A percentile compares a stretch with the other conserved stretches of the same genome.
Evolutionary conservation across 2,329 filamentous ascomycete genomes (phyloP).

Genomic region (Botrytis fabae): DNA sequence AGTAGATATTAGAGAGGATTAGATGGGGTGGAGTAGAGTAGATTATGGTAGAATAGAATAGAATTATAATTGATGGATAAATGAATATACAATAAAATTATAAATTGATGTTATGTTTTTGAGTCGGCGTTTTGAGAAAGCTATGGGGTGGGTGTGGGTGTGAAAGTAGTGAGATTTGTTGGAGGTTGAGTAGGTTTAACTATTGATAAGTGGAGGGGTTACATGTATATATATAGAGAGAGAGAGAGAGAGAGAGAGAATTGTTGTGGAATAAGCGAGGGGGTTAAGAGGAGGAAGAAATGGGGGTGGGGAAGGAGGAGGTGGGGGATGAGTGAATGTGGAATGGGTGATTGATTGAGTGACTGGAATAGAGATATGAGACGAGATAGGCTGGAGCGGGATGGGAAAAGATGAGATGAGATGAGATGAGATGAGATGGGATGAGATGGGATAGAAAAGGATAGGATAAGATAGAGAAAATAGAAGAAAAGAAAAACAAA

Average conservation of each 20-base stretch:
- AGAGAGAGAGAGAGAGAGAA: too few relatives aligned
- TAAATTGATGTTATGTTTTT: not conserved
- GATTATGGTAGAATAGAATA: not conserved
- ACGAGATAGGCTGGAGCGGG: not conserved
- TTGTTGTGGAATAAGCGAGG: not conserved
- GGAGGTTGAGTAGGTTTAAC: rapidly evolving
- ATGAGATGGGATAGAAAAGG: too few relatives aligned
- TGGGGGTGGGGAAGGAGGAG: not conserved
- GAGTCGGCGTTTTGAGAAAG: not conserved
- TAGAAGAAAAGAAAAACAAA: not conserved
- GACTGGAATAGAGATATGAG: too few relatives aligned
- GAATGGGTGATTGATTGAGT: too few relatives aligned
- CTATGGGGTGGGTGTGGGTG: not conserved
- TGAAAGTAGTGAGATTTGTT: not conserved
- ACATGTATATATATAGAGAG: too few relatives aligned
- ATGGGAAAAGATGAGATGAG: not conserved
- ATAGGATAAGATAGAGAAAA: not conserved
- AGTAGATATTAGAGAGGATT: not conserved
- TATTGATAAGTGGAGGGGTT: not conserved
- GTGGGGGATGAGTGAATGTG: too few relatives aligned
- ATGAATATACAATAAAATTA: too few relatives aligned
- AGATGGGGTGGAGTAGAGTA: not conserved
- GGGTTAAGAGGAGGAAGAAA: too few relatives aligned
- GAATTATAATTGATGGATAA: not conserved
- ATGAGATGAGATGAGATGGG: not conserved